phyloP scores from a whole-genome alignment of 176 grass and related monocot genomes.

The Metroxylon sagu region DNA sequence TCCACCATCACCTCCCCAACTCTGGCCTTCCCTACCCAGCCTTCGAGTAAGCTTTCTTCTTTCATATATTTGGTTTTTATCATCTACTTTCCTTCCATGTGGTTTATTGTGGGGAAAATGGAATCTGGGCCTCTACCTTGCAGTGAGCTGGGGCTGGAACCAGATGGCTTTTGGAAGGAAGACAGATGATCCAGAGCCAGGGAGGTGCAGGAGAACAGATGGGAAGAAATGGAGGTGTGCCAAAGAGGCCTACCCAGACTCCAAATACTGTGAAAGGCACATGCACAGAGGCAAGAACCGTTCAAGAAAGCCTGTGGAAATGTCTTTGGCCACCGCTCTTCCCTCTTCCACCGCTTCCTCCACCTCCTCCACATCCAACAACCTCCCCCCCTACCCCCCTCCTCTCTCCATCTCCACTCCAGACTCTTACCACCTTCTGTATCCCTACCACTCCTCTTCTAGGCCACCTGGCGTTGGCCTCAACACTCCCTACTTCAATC shows the following conservation, averaged over 20 bases:
- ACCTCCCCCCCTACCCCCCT: slow-evolving; percentile 7
- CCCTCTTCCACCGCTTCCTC: slow-evolving; percentile 17
- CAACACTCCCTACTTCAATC: slow-evolving; percentile 35
- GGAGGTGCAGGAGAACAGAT: slow-evolving; percentile 78
- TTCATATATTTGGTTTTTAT: not conserved
- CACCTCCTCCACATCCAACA: slow-evolving; percentile 9
- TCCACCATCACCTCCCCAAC: slow-evolving; percentile 58
- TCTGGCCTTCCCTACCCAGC: slow-evolving; percentile 58
- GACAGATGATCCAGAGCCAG: slow-evolving; percentile 80
- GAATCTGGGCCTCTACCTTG: not conserved
- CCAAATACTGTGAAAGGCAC: slow-evolving; percentile 98
- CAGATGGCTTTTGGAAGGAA: slow-evolving; percentile 72
- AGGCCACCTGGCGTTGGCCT: not conserved
- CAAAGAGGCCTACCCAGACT: slow-evolving; percentile 88
- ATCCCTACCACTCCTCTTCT: not conserved
- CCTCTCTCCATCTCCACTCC: slow-evolving; percentile 8
- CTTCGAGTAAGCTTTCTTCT: slow-evolving; percentile 29
- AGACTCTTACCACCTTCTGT: not conserved
- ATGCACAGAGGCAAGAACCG: slow-evolving; percentile 98
- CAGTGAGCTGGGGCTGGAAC: slow-evolving; percentile 76
- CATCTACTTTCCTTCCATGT: not conserved
- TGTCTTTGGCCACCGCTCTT: slow-evolving; percentile 58
- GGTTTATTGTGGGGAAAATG: not conserved
- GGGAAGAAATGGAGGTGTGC: slow-evolving; percentile 99
- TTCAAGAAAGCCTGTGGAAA: slow-evolving; percentile 99